Conservation (phyloP, 148 eudicot species). For the Rhododendron ovatum region DNA sequence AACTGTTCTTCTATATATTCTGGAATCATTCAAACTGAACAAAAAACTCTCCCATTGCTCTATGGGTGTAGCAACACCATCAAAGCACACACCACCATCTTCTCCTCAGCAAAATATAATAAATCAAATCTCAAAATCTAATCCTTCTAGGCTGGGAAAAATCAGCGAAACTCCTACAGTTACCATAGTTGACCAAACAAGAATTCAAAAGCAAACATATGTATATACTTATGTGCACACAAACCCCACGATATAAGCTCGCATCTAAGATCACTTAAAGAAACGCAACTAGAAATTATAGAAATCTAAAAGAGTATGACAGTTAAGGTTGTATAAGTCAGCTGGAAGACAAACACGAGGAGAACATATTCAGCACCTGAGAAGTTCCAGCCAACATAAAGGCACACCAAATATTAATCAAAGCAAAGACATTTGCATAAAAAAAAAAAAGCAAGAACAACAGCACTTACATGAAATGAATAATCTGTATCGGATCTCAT, state of each 20-base stretch:
- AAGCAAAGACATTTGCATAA: background rate
- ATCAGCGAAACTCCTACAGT: constrained; percentile 1
- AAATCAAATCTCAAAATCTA: constrained; percentile 2
- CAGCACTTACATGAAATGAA: background rate
- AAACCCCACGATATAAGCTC: background rate
- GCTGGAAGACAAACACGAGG: background rate
- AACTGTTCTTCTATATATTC: constrained; percentile 71
- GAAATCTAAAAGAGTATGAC: background rate
- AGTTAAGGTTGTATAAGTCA: background rate
- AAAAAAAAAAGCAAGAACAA: background rate
- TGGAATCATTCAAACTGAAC: constrained; percentile 64
- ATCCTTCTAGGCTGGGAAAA: background rate
- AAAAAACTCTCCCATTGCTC: constrained; percentile 73
- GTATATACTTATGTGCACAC: background rate
- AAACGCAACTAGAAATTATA: background rate
- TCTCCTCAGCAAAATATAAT: constrained; percentile 19
- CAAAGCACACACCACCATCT: constrained; percentile 16
- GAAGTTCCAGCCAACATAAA: background rate
- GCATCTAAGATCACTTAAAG: background rate
- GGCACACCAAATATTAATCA: background rate
- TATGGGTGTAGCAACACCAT: constrained; percentile 20
- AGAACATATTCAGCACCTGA: background rate
- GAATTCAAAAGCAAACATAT: no score
- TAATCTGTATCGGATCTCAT: background rate
- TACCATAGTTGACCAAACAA: background rate